Percentiles rank a stretch among this genome's conserved stretches.
Evolutionary conservation across 2,329 filamentous ascomycete species (phyloP).

Genomic region (Phyllosticta ampelicida): DNA sequence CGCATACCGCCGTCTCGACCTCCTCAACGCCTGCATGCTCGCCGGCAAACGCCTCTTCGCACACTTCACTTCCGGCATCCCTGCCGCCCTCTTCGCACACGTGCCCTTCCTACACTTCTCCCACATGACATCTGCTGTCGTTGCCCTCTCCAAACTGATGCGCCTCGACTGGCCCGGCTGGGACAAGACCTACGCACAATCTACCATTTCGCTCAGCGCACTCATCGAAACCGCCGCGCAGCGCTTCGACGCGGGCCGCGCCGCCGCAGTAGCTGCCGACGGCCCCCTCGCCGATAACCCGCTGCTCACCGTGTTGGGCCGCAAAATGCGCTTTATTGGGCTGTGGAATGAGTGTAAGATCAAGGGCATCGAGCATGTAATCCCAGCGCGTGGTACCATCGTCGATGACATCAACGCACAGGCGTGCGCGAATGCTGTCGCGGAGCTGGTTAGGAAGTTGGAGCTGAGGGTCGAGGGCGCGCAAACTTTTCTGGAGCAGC

Average conservation of each 20-base stretch:
- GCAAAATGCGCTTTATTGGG: slow-evolving; percentile 8
- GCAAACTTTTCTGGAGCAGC: background rate
- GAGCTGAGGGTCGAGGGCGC: background rate
- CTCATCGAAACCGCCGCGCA: background rate
- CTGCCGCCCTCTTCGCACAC: background rate
- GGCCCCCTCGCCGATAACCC: slow-evolving; percentile 7
- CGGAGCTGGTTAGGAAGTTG: background rate
- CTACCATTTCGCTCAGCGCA: background rate
- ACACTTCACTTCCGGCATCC: background rate
- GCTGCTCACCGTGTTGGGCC: slow-evolving; percentile 4
- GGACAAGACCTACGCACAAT: slow-evolving; percentile 2
- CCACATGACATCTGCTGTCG: slow-evolving; percentile 8
- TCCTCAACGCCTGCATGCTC: slow-evolving; percentile 8
- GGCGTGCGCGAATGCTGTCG: background rate
- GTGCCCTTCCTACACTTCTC: slow-evolving; percentile 9
- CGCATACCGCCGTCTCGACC: slow-evolving; percentile 7
- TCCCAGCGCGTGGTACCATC: background rate
- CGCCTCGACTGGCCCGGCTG: slow-evolving; percentile 8
- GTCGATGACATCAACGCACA: background rate
- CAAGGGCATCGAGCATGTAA: background rate
- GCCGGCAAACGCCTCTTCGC: background rate
- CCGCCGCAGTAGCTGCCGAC: background rate
- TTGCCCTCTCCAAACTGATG: slow-evolving; percentile 13
- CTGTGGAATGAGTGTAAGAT: slow-evolving; percentile 8
- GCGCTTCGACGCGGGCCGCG: slow-evolving; percentile 2